Conservation (phyloP, 345 rosid genomes). For the Aquilaria malaccensis region DNA sequence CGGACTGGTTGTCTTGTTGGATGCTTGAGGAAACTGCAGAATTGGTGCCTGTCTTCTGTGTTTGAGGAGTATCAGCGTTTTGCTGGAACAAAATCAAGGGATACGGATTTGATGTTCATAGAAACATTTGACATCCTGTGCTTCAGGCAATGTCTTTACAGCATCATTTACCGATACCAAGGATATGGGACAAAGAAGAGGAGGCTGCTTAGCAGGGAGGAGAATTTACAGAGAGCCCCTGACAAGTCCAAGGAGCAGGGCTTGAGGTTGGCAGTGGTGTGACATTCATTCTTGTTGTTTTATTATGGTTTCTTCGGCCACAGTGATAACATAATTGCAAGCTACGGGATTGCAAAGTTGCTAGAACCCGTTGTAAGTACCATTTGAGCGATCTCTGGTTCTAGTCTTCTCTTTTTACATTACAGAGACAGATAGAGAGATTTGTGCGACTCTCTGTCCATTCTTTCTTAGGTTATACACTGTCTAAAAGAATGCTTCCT, state of each 20-base stretch:
- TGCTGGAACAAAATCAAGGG: slow-evolving; percentile 58
- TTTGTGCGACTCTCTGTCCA: not conserved
- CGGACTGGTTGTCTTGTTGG: slow-evolving; percentile 87
- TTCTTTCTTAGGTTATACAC: not conserved
- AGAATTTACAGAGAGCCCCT: slow-evolving; percentile 41
- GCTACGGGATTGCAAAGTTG: not conserved
- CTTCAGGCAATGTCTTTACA: slow-evolving; percentile 54
- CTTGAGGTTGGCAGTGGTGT: not conserved
- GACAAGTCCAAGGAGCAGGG: slow-evolving; percentile 23
- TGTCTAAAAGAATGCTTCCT: not conserved
- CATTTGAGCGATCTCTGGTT: not conserved
- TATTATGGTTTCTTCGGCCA: not conserved
- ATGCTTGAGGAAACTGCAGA: slow-evolving; percentile 73
- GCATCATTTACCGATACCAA: slow-evolving; percentile 69
- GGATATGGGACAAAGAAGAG: slow-evolving; percentile 65
- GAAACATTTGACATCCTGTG: slow-evolving; percentile 39
- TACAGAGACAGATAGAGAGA: not conserved
- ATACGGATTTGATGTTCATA: slow-evolving; percentile 48
- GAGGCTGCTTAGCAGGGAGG: slow-evolving; percentile 55
- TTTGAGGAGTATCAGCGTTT: slow-evolving; percentile 65
- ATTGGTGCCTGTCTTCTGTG: slow-evolving; percentile 70
- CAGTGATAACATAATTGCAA: not conserved
- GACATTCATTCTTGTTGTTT: not conserved
- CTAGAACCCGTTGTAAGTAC: not conserved
- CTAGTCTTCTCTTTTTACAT: not conserved